Base-by-base conservation (phyloP, 2,329 filamentous ascomycete genomes). In the Apiospora koreana region DNA sequence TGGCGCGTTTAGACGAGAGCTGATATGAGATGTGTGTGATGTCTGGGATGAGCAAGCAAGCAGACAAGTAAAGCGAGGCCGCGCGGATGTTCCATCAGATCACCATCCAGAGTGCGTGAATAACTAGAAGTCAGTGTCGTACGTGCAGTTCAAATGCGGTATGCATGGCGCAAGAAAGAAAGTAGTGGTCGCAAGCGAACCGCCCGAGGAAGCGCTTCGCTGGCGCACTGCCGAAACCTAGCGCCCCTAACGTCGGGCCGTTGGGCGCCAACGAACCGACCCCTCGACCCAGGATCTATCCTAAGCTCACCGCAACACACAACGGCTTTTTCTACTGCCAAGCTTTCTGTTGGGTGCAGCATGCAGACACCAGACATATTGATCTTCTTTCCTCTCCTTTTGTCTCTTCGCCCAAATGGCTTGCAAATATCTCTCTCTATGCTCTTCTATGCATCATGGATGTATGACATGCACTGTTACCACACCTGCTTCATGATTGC, bases 261-360 rank as follows among this genome's bases (percentile, higher is more conserved):
- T 62, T 62, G 54, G 54, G 54, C 54, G 54, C 54, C 54, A 62
- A 28, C 31, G 21, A 62, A 38, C 54, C 54, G 54, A 62, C 31
- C 54, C 28, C 31, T 28, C 54, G 28, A 62, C n/a, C 50, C 28
- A n/a, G 38, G 54, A 58, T 58, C 50, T 58, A 18, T 35, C 28
- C 50, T 58, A 18, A 25, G 28, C 28, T 35, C 28, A 58, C 50
- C 54, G 54, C 54, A 62, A 62, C 54, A 62, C 54, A 38, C 18
- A 38, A 62, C 54, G 50, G 54, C 9, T 35, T 38, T 31, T n/a
- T 38, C 9, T 16, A n/a, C n/a, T 7, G 54, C 54, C 54, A 62
- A 62, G 54, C 54, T 35, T 38, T 62, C 18, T 4, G 54, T 62
- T 62, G 54, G 54, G 1, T n/a, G 9, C 35, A 38, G 21, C 54